Conservation (phyloP, 495 filamentous ascomycete genomes). For the Hyaloscypha variabilis region DNA sequence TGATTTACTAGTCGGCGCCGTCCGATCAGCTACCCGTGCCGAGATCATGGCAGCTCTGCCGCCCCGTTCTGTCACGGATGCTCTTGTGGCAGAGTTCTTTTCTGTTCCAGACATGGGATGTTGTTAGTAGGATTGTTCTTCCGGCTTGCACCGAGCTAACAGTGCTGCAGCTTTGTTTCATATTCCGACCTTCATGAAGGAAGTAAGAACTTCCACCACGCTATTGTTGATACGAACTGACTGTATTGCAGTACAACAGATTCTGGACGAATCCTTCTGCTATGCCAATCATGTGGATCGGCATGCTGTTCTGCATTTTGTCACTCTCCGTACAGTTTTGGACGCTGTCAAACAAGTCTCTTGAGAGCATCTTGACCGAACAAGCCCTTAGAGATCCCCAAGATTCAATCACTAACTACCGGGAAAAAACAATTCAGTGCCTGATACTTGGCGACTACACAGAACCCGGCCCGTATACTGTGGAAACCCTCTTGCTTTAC, state of each 20-base stretch:
- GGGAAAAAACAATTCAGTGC: conserved; percentile 37
- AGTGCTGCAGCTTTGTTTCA: conserved; percentile 37
- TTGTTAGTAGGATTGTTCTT: conserved; percentile 34
- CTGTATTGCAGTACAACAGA: conserved; percentile 42
- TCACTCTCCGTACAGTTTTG: conserved; percentile 17
- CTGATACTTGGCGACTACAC: conserved; percentile 49
- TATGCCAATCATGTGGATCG: conserved; percentile 48
- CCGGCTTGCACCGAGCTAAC: background rate
- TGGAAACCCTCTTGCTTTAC: conserved; percentile 53
- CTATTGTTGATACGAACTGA: background rate
- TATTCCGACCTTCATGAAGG: conserved; percentile 42
- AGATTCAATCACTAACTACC: conserved; percentile 9
- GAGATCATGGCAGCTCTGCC: conserved; percentile 47
- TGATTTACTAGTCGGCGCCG: conserved; percentile 24
- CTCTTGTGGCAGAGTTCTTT: conserved; percentile 16
- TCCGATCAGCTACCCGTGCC: conserved; percentile 29
- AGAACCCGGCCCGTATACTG: conserved; percentile 41
- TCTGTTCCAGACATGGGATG: conserved; percentile 26
- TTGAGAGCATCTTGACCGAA: background rate
- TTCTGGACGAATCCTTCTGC: conserved; percentile 46
- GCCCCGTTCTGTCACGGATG: conserved; percentile 38
- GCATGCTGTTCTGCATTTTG: conserved; percentile 45
- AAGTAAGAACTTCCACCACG: conserved; percentile 12
- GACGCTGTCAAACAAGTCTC: background rate
- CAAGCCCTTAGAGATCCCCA: conserved; percentile 22